A percentile compares a stretch with the other conserved stretches of the same genome.
Conservation (phyloP, 257 asterid genomes). For the Capsicum rhomboideum region DNA sequence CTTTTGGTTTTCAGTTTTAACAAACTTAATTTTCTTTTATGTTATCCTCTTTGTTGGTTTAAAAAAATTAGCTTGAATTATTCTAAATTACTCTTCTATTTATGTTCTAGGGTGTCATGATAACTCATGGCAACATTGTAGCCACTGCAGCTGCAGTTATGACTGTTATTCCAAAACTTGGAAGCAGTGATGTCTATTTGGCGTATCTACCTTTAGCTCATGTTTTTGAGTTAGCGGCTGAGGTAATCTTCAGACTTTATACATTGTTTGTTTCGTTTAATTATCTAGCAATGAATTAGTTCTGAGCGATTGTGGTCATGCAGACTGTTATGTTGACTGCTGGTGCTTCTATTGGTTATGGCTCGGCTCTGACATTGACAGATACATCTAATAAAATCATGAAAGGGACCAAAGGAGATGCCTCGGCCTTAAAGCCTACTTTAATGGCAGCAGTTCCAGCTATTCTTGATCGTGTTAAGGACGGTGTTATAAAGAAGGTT, state of each 20-base stretch:
- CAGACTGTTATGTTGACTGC: conserved; percentile 80
- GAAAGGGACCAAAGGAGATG: conserved; percentile 88
- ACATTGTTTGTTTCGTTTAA: neutral
- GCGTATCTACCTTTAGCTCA: conserved; percentile 95
- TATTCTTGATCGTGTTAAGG: conserved; percentile 86
- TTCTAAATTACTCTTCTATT: neutral
- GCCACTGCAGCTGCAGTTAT: conserved; percentile 92
- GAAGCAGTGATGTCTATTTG: conserved; percentile 62
- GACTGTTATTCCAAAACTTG: conserved; percentile 70
- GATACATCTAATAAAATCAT: conserved; percentile 85
- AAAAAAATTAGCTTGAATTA: neutral
- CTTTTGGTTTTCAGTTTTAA: no score
- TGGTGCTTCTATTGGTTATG: conserved; percentile 78
- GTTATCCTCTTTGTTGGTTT: neutral
- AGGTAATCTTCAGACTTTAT: conserved; percentile 38
- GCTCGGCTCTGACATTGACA: conserved; percentile 77
- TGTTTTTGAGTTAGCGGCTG: conserved; percentile 91
- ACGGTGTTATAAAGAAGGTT: conserved; percentile 87
- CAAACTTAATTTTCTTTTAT: neutral
- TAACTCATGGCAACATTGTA: conserved; percentile 83
- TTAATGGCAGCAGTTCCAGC: conserved; percentile 91
- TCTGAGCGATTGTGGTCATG: conserved; percentile 18
- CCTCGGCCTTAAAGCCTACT: conserved; percentile 67
- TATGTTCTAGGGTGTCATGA: conserved; percentile 75
- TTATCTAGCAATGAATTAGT: neutral